Evolutionary conservation across 2,329 filamentous ascomycete genomes (phyloP).

Genomic region (Penicillium hordei): DNA sequence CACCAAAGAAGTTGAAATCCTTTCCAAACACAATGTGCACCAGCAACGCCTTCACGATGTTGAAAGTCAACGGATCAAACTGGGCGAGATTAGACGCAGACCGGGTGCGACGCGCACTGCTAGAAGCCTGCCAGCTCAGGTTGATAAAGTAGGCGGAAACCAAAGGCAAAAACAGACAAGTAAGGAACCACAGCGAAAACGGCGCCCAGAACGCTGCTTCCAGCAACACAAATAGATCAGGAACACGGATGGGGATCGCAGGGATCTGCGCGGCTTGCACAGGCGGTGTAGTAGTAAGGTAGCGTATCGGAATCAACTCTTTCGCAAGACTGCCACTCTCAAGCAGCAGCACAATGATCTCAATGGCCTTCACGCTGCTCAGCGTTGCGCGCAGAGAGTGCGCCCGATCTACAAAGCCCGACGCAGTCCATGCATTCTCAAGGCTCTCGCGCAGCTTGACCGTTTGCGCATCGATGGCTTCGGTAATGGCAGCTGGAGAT

Average conservation of each 20-base stretch:
- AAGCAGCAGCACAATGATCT: conserved; percentile 65
- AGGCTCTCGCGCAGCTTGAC: conserved; percentile 38
- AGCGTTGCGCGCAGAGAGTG: conserved; percentile 66
- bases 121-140: conserved; percentile 59
- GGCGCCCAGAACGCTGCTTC: conserved; percentile 82
- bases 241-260: conserved; percentile 65
- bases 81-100: conserved; percentile 23
- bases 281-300: conserved; percentile 70
- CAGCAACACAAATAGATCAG: conserved; percentile 77
- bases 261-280: conserved; percentile 56
- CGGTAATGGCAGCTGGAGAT: conserved; percentile 53
- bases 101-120: conserved; percentile 27
- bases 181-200: conserved; percentile 71
- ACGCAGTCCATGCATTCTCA: conserved; percentile 36
- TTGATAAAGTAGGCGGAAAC: conserved; percentile 88
- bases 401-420: conserved; percentile 49
- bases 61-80: conserved; percentile 86
- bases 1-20: conserved; percentile 39
- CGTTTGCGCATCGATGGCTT: conserved; percentile 70
- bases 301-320: conserved; percentile 69
- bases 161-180: conserved; percentile 68
- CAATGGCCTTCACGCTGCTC: conserved; percentile 67
- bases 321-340: conserved; percentile 70
- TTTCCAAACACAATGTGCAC: conserved; percentile 76
- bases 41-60: conserved; percentile 79